Conservation (phyloP, 352 stramenopile species). For the Phytophthora niederhauseri region DNA sequence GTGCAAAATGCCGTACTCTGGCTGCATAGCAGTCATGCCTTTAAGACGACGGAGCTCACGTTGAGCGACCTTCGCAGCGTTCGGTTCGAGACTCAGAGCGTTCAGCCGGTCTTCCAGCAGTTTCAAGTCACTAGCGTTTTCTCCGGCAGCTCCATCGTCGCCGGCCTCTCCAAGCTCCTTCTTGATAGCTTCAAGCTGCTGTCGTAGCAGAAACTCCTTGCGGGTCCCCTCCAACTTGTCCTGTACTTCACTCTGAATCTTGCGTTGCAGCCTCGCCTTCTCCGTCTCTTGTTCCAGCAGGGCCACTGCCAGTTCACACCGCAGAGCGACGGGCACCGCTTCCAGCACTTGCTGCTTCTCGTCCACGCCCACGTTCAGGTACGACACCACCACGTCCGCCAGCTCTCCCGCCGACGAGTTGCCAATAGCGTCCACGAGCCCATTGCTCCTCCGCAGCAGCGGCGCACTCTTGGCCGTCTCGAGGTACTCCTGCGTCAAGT, state of each 20-base stretch:
- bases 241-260: slow-evolving; percentile 75
- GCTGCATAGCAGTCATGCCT: slow-evolving; percentile 75
- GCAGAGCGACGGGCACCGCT: slow-evolving; percentile 42
- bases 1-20: slow-evolving; percentile 80
- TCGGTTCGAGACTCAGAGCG: slow-evolving; percentile 51
- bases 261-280: slow-evolving; percentile 63
- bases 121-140: slow-evolving; percentile 53
- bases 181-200: slow-evolving; percentile 99
- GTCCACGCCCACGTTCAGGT: slow-evolving; percentile 56
- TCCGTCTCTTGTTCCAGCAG: slow-evolving; percentile 66
- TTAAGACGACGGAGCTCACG: slow-evolving; percentile 75
- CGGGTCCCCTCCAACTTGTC: slow-evolving; percentile 72
- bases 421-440: slow-evolving; percentile 66
- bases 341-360: slow-evolving; percentile 72
- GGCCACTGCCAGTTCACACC: slow-evolving; percentile 54
- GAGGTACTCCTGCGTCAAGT: slow-evolving; percentile 69
- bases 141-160: slow-evolving; percentile 44
- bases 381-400: slow-evolving; percentile 74
- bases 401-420: slow-evolving; percentile 66
- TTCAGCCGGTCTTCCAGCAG: slow-evolving; percentile 66
- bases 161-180: slow-evolving; percentile 94
- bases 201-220: slow-evolving; percentile 95
- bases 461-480: slow-evolving; percentile 68
- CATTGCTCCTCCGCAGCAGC: slow-evolving; percentile 59
- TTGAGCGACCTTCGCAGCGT: slow-evolving; percentile 62